Conservation (phyloP, 2,329 filamentous ascomycete genomes). For the Chrysosporium keratinophilum region DNA sequence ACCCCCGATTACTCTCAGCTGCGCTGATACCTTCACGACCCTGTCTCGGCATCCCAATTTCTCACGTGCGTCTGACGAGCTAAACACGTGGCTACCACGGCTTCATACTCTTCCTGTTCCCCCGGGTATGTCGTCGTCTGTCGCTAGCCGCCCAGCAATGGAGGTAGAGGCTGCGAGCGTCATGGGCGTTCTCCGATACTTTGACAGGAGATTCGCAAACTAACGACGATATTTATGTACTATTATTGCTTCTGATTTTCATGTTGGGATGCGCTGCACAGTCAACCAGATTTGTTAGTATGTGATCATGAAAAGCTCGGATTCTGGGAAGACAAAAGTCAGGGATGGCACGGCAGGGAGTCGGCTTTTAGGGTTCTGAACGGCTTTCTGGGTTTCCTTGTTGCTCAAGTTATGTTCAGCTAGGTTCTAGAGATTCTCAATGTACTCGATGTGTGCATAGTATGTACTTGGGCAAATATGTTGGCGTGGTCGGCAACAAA, state of each 20-base stretch:
- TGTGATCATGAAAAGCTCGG: not conserved
- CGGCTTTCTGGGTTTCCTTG: too few species aligned
- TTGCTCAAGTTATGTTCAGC: too few species aligned
- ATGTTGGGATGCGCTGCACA: not conserved
- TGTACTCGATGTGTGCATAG: too few species aligned
- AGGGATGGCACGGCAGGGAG: too few species aligned
- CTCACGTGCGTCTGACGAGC: conserved; percentile 60
- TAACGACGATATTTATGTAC: conserved; percentile 7
- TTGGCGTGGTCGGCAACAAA: too few species aligned
- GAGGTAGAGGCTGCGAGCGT: conserved; percentile 76
- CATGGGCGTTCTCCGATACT: conserved; percentile 74
- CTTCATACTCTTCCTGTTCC: conserved; percentile 48
- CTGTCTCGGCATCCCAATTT: conserved; percentile 68
- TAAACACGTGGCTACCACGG: conserved; percentile 65
- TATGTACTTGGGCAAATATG: too few species aligned
- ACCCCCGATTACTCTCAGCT: conserved; percentile 52
- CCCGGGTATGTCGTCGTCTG: conserved; percentile 25
- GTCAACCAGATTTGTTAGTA: not conserved
- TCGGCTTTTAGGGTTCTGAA: too few species aligned
- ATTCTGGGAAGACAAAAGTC: too few species aligned
- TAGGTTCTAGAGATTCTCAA: too few species aligned
- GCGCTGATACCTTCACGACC: conserved; percentile 69
- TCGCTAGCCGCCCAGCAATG: conserved; percentile 45
- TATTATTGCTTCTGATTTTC: not conserved
- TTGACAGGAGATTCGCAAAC: conserved; percentile 58